These are phyloP conservation scores for Nemania sp. DNA, from an alignment of 2,329 filamentous ascomycete species.

Conservation along the genomic window DNA sequence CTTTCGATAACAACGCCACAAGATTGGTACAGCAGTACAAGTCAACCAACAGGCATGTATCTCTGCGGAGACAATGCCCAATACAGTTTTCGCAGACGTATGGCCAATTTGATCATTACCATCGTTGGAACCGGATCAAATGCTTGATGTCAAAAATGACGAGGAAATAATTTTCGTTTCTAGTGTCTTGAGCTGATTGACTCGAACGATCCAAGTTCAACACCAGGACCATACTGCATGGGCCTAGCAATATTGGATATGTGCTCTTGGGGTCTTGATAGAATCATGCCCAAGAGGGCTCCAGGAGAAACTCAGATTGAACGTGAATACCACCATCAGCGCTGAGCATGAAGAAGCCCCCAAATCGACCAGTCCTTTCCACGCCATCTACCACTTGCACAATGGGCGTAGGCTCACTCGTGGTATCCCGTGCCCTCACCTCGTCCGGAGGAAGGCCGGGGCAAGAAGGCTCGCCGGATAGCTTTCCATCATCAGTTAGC, in stretches of 20 bases:
- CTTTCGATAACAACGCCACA: too few species aligned
- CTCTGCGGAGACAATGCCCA: too few species aligned
- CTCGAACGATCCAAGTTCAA: not conserved
- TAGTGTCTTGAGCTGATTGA: too few species aligned
- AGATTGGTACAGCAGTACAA: too few species aligned
- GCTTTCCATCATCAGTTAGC: conserved; percentile 42
- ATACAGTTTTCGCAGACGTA: too few species aligned
- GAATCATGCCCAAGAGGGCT: conserved; percentile 20
- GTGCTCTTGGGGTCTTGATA: not conserved
- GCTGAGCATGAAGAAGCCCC: conserved; percentile 44
- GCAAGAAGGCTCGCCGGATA: conserved; percentile 37
- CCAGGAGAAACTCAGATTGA: conserved; percentile 42
- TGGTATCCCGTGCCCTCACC: conserved; percentile 45
- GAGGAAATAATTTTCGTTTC: too few species aligned
- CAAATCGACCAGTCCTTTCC: conserved; percentile 38
- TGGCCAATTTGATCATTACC: too few species aligned
- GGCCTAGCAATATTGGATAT: not conserved
- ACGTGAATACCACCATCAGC: conserved; percentile 43
- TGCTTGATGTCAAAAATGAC: too few species aligned
- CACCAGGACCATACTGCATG: not conserved
- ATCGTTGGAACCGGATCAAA: too few species aligned
- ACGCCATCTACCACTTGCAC: conserved; percentile 35
- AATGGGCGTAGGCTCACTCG: conserved; percentile 34
- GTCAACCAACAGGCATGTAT: too few species aligned
- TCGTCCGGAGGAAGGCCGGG: conserved; percentile 47